phyloP scores from a whole-genome alignment of 2,329 filamentous ascomycete species.

The Moelleriella libera region DNA sequence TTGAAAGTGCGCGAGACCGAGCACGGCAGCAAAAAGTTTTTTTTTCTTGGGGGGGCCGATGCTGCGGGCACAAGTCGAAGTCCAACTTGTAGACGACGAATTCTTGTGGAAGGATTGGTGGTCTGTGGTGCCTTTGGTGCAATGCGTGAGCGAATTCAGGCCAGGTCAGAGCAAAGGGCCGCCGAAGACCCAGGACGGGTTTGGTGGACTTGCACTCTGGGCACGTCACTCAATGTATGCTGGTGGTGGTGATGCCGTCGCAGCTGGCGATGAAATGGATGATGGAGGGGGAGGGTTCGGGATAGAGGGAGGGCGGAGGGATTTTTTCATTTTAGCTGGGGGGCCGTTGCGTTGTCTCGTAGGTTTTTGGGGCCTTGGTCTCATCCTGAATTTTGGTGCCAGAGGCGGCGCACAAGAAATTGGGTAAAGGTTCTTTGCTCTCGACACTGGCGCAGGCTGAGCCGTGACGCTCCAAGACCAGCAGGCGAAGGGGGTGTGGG shows the following conservation, averaged over 20 bases:
- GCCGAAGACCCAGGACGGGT: slow-evolving; percentile 14
- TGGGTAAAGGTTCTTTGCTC: slow-evolving; percentile 17
- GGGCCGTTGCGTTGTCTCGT: slow-evolving; percentile 18
- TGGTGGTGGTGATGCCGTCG: slow-evolving; percentile 11
- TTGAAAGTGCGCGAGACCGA: neutral
- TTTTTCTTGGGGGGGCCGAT: neutral
- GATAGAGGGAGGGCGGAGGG: slow-evolving; percentile 12
- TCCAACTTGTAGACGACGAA: slow-evolving; percentile 4
- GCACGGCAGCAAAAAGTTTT: neutral
- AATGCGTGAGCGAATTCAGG: slow-evolving; percentile 10
- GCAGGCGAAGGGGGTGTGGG: slow-evolving; percentile 7
- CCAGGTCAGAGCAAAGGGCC: slow-evolving; percentile 11
- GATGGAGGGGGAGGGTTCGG: slow-evolving; percentile 8
- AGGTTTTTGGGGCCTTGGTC: slow-evolving; percentile 22
- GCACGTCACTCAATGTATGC: slow-evolving; percentile 1
- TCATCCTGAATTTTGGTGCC: slow-evolving; percentile 25
- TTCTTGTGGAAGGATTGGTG: slow-evolving; percentile 8
- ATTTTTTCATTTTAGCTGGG: slow-evolving; percentile 16
- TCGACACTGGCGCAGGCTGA: slow-evolving; percentile 8
- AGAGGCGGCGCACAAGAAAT: slow-evolving; percentile 23
- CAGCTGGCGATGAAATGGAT: slow-evolving; percentile 12
- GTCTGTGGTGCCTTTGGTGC: slow-evolving; percentile 3
- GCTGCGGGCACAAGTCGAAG: neutral
- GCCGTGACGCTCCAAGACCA: slow-evolving; percentile 12
- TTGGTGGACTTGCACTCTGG: slow-evolving; percentile 5